phyloP scores from a whole-genome alignment of 2,329 filamentous ascomycete species.

The Epicoccum nigrum region DNA sequence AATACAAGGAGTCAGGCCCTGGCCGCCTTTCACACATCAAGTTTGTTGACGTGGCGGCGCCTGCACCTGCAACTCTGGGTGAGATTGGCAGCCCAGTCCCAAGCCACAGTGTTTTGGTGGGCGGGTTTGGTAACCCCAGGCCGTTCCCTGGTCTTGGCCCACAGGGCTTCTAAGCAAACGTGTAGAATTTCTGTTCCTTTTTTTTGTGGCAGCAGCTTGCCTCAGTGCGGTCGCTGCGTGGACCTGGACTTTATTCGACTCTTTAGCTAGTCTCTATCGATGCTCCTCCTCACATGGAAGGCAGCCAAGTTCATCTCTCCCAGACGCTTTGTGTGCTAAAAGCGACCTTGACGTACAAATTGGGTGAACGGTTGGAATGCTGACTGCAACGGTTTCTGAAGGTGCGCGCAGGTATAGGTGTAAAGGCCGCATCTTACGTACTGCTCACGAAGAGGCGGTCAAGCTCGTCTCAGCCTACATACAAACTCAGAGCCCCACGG shows the following conservation, averaged over 20 bases:
- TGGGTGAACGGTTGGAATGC: neutral
- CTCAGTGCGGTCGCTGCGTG: constrained; percentile 21
- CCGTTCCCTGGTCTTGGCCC: constrained; percentile 44
- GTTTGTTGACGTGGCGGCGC: constrained; percentile 47
- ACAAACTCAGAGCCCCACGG: neutral
- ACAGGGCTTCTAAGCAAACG: constrained; percentile 34
- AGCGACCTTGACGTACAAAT: neutral
- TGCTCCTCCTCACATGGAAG: constrained; percentile 22
- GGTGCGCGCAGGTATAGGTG: constrained; percentile 1
- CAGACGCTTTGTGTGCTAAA: neutral
- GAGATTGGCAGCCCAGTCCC: constrained; percentile 58
- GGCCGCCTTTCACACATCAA: constrained; percentile 50
- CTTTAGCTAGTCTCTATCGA: constrained; percentile 24
- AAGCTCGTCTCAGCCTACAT: constrained; percentile 5
- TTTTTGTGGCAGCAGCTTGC: constrained; percentile 19
- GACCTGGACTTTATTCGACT: constrained; percentile 21
- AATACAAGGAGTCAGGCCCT: constrained; percentile 63
- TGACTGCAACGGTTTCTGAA: neutral
- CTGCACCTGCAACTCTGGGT: constrained; percentile 45
- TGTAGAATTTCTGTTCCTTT: constrained; percentile 10
- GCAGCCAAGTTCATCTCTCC: constrained; percentile 30
- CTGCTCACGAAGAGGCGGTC: constrained; percentile 15
- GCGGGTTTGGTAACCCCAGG: constrained; percentile 33
- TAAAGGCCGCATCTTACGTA: constrained; percentile 13
- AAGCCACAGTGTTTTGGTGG: constrained; percentile 48